These are phyloP conservation scores for Boletus patriciae DNA, from an alignment of 768 basidiomycete genomes.

Conservation along the genomic window DNA sequence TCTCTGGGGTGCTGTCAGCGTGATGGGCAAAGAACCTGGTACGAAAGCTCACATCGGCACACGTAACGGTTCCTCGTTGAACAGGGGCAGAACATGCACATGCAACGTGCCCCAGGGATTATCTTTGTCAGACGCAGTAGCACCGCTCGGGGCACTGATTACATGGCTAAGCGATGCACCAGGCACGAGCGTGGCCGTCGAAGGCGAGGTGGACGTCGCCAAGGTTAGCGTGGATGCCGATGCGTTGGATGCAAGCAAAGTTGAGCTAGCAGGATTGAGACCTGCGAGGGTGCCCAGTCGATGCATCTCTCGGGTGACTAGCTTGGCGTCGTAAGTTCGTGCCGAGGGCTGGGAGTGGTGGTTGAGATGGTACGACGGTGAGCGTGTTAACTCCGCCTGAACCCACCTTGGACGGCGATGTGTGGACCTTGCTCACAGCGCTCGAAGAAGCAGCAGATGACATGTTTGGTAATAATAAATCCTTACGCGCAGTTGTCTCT, in stretches of 20 bases:
- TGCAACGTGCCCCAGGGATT: slow-evolving; percentile 82
- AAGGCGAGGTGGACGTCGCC: slow-evolving; percentile 40
- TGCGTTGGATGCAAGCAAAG: slow-evolving; percentile 43
- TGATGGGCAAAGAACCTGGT: not conserved
- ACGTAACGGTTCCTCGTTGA: slow-evolving; percentile 86
- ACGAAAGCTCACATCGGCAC: slow-evolving; percentile 67
- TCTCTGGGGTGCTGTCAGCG: slow-evolving; percentile 52
- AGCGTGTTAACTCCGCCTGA: slow-evolving; percentile 20
- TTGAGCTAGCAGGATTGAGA: slow-evolving; percentile 46
- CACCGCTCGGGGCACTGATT: slow-evolving; percentile 18
- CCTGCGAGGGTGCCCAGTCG: slow-evolving; percentile 65
- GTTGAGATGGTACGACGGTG: slow-evolving; percentile 5
- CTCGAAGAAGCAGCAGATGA: slow-evolving; percentile 29
- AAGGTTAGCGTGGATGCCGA: slow-evolving; percentile 47
- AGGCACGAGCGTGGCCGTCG: slow-evolving; percentile 33
- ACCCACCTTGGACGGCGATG: slow-evolving; percentile 38
- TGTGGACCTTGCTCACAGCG: slow-evolving; percentile 28
- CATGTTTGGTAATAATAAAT: slow-evolving; percentile 22
- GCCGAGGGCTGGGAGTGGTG: slow-evolving; percentile 48
- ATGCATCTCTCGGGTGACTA: slow-evolving; percentile 84
- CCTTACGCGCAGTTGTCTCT: slow-evolving; percentile 32
- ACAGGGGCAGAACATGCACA: slow-evolving; percentile 85
- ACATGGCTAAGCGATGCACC: slow-evolving; percentile 36
- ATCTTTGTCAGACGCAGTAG: slow-evolving; percentile 48
- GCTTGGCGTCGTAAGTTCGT: slow-evolving; percentile 76